These are phyloP conservation scores for Penicillium paradoxum DNA, from an alignment of 495 filamentous ascomycete species.

Conservation along the genomic window DNA sequence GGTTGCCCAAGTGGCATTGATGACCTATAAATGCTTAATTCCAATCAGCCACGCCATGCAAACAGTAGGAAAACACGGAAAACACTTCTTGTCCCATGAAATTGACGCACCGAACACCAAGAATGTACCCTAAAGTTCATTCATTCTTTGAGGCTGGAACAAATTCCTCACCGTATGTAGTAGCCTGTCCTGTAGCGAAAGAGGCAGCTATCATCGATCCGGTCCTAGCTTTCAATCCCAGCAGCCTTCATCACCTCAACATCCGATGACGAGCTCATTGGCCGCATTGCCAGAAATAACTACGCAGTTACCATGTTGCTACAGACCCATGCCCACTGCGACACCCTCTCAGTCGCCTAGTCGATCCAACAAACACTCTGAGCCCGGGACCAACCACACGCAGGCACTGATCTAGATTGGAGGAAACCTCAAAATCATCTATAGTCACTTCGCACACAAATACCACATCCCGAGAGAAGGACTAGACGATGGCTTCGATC, in stretches of 20 bases:
- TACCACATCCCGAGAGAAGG: constrained; percentile 40
- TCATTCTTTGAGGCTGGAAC: constrained; percentile 34
- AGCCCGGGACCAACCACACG: constrained; percentile 7
- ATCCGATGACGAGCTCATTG: constrained; percentile 41
- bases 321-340: constrained; percentile 54
- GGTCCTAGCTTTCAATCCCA: constrained; percentile 48
- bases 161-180: constrained; percentile 52
- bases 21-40: constrained; percentile 18
- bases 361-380: constrained; percentile 45
- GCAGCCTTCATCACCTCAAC: constrained; percentile 35
- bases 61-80: too few relatives aligned
- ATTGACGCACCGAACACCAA: too few relatives aligned
- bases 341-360: constrained; percentile 50
- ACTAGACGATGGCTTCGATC: constrained; percentile 41
- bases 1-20: neutral
- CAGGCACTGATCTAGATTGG: constrained; percentile 46
- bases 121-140: constrained; percentile 34
- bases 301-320: constrained; percentile 43
- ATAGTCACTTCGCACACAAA: constrained; percentile 36
- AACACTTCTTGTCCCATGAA: too few relatives aligned
- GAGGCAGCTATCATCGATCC: constrained; percentile 51
- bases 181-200: constrained; percentile 42
- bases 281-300: constrained; percentile 26
- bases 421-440: constrained; percentile 42
- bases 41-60: neutral